Percentiles rank a stretch among this genome's conserved stretches.
Evolutionary conservation across 306 rosid species (phyloP).

Genomic region (Leucaena leucocephala): DNA sequence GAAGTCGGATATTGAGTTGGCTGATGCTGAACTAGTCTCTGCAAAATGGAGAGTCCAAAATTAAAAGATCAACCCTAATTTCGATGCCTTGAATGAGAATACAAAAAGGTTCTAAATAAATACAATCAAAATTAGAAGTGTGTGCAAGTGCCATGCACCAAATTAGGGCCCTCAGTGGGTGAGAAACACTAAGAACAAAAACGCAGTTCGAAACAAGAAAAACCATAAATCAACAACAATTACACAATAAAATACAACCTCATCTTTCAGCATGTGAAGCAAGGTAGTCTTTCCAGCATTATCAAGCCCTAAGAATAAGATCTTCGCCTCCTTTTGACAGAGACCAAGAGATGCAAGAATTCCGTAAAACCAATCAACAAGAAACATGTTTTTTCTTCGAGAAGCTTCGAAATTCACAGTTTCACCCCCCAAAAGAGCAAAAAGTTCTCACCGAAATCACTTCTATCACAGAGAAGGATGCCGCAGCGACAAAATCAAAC

Average conservation of each 20-base stretch:
- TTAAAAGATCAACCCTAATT: neutral
- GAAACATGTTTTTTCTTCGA: constrained; percentile 49
- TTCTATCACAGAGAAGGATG: neutral
- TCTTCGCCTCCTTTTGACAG: constrained; percentile 87
- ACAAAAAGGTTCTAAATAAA: neutral
- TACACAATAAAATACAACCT: constrained; percentile 47
- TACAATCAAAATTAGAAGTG: neutral
- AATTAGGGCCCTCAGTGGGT: neutral
- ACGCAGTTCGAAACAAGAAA: neutral
- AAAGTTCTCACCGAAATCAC: neutral
- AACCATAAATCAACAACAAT: neutral
- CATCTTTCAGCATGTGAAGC: constrained; percentile 90
- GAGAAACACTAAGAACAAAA: neutral
- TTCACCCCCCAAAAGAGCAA: neutral
- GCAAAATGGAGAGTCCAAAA: neutral
- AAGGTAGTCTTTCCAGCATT: constrained; percentile 87
- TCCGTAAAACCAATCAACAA: constrained; percentile 85
- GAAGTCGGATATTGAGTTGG: constrained; percentile 87
- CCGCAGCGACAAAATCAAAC: neutral
- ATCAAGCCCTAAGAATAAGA: constrained; percentile 85
- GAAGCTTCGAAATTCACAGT: constrained; percentile 19
- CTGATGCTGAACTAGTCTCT: constrained; percentile 87
- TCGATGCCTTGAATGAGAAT: neutral
- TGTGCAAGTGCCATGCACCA: neutral
- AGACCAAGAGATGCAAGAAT: constrained; percentile 73